Base-by-base conservation (phyloP, 2,329 filamentous ascomycete species). In the Sclerotinia glacialis region DNA sequence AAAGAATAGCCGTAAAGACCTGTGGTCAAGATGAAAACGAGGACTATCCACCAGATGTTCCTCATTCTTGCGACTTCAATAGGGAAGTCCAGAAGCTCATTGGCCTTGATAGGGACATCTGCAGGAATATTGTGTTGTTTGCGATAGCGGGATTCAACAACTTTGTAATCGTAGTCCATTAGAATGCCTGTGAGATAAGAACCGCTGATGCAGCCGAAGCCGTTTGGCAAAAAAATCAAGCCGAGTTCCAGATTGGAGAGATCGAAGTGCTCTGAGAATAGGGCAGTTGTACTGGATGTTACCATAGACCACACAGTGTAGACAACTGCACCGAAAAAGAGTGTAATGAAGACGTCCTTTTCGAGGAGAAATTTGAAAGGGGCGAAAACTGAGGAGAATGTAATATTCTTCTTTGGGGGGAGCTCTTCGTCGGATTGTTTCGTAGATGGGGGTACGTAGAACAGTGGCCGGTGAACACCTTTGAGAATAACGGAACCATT, bases 331-430 rank as follows among this genome's bases (percentile, higher is more conserved):
- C 55, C 54, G 42, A 66, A 60, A 12, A 28, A 79, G 67, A 18
- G 80, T 79, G 65, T 78, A 77, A 67, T 80, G 67, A 46, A 80
- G 18, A 83, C 78, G 62, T 83, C 81, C 67, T 81, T 82, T 66
- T 83, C 79, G 9, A 71, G 68, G 3, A 83, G 74, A 65, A 81
- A 78, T 16, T 71, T 72, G 3, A 83, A 70, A 0, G 81, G 80
- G 9, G 74, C 72, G 3, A 80, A 34, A 16, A 80, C 73, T 3
- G 75, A 79, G 9, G 70, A 64, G 5, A 77, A 42, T 0, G 76
- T 77, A 1, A 81, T 64, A 11, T 74, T 76, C 23, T 72, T 68
- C 28, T 72, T 71, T 23, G 69, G 62, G 8, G 68, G 54, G 6
- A 40, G 26, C 23, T 70, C 72, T 1, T 78, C 78, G 9, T 42